These are phyloP conservation scores for Paramarasmius palmivorus DNA, from an alignment of 1,284 basidiomycete species.

Conservation along the genomic window DNA sequence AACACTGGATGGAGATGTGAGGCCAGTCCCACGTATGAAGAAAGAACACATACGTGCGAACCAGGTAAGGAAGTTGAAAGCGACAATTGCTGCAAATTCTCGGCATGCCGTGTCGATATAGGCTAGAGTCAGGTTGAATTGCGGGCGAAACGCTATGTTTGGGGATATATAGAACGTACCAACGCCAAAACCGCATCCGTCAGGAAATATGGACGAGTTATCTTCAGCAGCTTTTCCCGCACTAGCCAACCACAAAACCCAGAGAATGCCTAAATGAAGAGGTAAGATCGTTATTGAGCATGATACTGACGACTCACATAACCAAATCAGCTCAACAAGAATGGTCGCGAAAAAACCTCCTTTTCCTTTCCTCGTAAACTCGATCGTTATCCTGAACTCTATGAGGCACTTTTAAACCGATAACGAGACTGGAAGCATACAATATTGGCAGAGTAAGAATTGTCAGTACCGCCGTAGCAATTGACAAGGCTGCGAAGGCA, in stretches of 20 bases:
- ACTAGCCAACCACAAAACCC: conserved; percentile 57
- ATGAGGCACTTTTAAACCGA: conserved; percentile 12
- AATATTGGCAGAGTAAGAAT: conserved; percentile 45
- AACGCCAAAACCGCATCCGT: conserved; percentile 21
- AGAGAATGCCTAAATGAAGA: conserved; percentile 43
- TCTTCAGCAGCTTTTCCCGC: conserved; percentile 38
- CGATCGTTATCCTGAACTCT: conserved; percentile 37
- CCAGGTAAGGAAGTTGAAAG: conserved; percentile 56
- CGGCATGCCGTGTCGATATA: conserved; percentile 36
- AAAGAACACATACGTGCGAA: conserved; percentile 39
- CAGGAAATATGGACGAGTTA: conserved; percentile 20
- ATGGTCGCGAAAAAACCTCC: conserved; percentile 46
- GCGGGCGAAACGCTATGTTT: not conserved
- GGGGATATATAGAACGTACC: conserved; percentile 17
- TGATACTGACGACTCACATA: conserved; percentile 31
- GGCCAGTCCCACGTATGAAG: not conserved
- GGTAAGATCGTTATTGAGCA: not conserved
- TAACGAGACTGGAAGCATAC: conserved; percentile 31
- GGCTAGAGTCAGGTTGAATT: conserved; percentile 13
- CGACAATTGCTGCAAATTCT: conserved; percentile 45
- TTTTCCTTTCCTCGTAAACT: conserved; percentile 38
- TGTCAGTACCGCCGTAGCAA: conserved; percentile 44
- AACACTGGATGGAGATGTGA: conserved; percentile 9
- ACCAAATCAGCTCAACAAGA: conserved; percentile 41
- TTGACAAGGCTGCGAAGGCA: conserved; percentile 38